A percentile compares a stretch with the other conserved stretches of the same genome.
These are phyloP conservation scores for Begonia peltatifolia DNA, from an alignment of 306 rosid species.

Conservation along the genomic window DNA sequence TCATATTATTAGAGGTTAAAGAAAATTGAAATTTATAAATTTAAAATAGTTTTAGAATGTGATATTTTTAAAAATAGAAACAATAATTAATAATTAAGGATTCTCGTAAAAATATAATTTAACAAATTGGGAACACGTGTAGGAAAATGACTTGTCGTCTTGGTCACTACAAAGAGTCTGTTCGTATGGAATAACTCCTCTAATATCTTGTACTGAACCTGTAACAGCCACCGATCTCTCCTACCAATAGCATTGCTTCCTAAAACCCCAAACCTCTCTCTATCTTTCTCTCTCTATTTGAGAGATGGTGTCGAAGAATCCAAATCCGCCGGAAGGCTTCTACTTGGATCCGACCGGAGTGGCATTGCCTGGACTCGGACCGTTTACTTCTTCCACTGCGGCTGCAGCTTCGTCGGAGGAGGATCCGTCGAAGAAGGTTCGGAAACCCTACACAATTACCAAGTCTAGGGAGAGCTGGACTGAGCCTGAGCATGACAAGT, in stretches of 20 bases:
- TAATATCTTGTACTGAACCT: no score
- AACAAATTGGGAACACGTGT: no score
- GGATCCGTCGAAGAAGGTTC: constrained; percentile 56
- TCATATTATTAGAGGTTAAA: no score
- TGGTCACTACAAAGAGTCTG: no score
- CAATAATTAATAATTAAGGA: no score
- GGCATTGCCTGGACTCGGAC: constrained; percentile 49
- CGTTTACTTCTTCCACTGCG: constrained; percentile 25
- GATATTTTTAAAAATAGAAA: no score
- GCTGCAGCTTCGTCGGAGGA: constrained; percentile 31
- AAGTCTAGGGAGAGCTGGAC: constrained; percentile 99
- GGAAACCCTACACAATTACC: constrained; percentile 89
- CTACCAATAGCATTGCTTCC: not conserved
- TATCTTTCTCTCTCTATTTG: not conserved
- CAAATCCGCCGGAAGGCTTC: constrained; percentile 55
- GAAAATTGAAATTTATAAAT: no score
- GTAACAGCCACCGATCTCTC: no score
- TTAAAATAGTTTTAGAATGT: no score
- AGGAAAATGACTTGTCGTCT: no score
- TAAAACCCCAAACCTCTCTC: not conserved
- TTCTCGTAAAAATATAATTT: no score
- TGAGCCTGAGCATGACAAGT: constrained; percentile 94
- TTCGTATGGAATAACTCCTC: no score
- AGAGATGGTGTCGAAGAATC: constrained; percentile 53
- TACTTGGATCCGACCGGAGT: constrained; percentile 47